Evolutionary conservation across 495 filamentous ascomycete species (phyloP).

Genomic region (Staphylotrichum longicolle): DNA sequence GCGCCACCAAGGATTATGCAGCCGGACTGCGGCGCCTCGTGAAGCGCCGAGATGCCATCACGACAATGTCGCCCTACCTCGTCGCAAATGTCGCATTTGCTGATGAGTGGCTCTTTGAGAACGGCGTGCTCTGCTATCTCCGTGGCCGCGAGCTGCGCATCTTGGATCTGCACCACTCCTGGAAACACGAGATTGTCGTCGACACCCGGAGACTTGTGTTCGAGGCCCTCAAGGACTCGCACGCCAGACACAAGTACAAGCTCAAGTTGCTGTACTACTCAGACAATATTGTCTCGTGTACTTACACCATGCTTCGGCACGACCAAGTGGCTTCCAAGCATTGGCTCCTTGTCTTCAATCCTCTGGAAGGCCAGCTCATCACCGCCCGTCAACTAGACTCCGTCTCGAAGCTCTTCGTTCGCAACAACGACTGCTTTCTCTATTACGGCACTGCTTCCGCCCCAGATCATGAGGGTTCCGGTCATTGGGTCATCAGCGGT

Average conservation of each 20-base stretch:
- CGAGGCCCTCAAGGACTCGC: constrained; percentile 32
- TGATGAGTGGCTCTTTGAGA: constrained; percentile 59
- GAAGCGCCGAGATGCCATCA: constrained; percentile 60
- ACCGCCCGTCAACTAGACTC: constrained; percentile 44
- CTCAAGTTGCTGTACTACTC: constrained; percentile 62
- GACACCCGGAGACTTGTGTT: constrained; percentile 52
- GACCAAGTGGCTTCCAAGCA: constrained; percentile 32
- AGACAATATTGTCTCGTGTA: constrained; percentile 59
- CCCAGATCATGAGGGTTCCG: constrained; percentile 48
- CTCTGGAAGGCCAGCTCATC: constrained; percentile 44
- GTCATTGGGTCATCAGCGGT: constrained; percentile 61
- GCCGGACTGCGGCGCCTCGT: constrained; percentile 57
- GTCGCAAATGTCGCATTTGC: constrained; percentile 59
- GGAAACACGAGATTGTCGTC: constrained; percentile 56
- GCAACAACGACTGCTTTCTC: constrained; percentile 62
- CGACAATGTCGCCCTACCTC: constrained; percentile 61
- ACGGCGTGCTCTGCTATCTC: constrained; percentile 64
- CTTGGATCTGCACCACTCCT: constrained; percentile 56
- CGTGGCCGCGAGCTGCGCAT: constrained; percentile 57
- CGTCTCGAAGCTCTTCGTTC: constrained; percentile 61
- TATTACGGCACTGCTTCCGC: constrained; percentile 65
- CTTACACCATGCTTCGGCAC: constrained; percentile 43
- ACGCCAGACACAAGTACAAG: constrained; percentile 40
- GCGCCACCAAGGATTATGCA: constrained; percentile 48
- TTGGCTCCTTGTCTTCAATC: constrained; percentile 61